Evolutionary conservation across 2,329 filamentous ascomycete genomes (phyloP).

Genomic region (Xylaria sp.): DNA sequence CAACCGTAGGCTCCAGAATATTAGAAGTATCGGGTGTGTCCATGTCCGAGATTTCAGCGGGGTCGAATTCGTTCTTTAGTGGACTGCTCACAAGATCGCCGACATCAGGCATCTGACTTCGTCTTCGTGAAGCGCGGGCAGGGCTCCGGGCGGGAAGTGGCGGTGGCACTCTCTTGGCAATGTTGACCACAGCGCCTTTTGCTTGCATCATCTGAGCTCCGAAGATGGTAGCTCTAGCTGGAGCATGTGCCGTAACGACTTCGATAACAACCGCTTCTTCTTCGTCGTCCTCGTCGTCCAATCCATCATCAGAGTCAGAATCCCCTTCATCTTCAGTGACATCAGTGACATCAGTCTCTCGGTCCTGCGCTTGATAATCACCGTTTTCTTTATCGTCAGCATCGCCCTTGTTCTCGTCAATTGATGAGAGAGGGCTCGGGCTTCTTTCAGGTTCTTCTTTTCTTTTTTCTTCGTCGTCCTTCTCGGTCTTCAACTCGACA

Average conservation of each 20-base stretch:
- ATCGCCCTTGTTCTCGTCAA: conserved; percentile 7
- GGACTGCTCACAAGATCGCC: conserved; percentile 43
- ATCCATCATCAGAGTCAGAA: conserved; percentile 37
- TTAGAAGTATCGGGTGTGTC: conserved; percentile 24
- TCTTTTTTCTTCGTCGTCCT: neutral
- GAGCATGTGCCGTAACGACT: conserved; percentile 53
- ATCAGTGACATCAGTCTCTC: conserved; percentile 33
- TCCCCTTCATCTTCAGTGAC: conserved; percentile 31
- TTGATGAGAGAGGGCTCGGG: conserved; percentile 2
- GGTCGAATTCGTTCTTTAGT: conserved; percentile 44
- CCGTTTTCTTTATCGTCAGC: conserved; percentile 15
- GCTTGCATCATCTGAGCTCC: conserved; percentile 63
- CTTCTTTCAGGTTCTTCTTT: conserved; percentile 8
- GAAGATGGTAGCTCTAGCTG: conserved; percentile 52
- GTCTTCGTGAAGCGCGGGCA: conserved; percentile 52
- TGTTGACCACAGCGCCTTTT: conserved; percentile 76
- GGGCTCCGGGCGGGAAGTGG: conserved; percentile 74
- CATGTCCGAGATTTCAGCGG: conserved; percentile 21
- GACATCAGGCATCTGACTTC: conserved; percentile 58
- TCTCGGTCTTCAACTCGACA: neutral
- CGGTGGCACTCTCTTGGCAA: conserved; percentile 73
- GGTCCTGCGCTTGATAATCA: conserved; percentile 27
- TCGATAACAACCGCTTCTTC: conserved; percentile 67
- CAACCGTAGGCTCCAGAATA: conserved; percentile 5
- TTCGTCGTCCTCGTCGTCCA: conserved; percentile 46